A percentile compares a stretch with the other conserved stretches of the same genome.
These are phyloP conservation scores for Gracilaria caudata DNA, from an alignment of 23 red algal genomes.

Conservation along the genomic window DNA sequence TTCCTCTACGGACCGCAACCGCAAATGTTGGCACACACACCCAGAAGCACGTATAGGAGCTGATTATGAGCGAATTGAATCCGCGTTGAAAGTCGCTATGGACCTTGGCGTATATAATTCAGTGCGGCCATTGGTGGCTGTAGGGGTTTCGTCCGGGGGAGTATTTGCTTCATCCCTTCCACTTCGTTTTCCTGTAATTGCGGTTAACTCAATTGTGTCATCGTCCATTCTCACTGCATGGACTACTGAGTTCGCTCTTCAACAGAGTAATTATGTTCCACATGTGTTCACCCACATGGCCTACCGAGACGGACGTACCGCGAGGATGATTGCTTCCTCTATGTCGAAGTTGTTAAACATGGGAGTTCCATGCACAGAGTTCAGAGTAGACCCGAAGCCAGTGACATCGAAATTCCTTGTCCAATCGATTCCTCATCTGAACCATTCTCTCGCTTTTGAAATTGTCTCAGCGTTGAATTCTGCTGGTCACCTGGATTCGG, in stretches of 20 bases:
- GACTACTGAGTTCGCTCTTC: background rate
- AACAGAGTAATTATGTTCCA: conserved; percentile 2
- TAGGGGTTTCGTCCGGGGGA: conserved; percentile 57
- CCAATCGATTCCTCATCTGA: conserved; percentile 17
- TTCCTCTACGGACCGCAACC: conserved; percentile 52
- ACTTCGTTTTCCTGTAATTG: conserved; percentile 15
- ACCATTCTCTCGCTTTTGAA: conserved; percentile 19
- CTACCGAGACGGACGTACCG: conserved; percentile 26
- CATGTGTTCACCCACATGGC: conserved; percentile 72
- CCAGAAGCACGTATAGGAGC: background rate
- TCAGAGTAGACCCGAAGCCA: conserved; percentile 24
- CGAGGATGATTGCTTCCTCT: conserved; percentile 7
- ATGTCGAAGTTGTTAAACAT: conserved; percentile 1
- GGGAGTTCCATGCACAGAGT: conserved; percentile 29
- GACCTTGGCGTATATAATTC: background rate
- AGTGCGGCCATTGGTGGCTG: conserved; percentile 17
- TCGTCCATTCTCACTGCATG: conserved; percentile 3
- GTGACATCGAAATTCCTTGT: conserved; percentile 38
- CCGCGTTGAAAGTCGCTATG: conserved; percentile 15
- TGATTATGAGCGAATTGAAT: conserved; percentile 49
- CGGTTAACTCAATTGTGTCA: conserved; percentile 56
- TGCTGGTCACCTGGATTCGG: conserved; percentile 38
- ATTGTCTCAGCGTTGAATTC: conserved; percentile 37
- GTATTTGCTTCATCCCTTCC: conserved; percentile 50
- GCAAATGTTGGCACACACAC: conserved; percentile 62